These are phyloP conservation scores for Lachancea mirantina DNA, from an alignment of 805 yeast genomes.

Conservation along the genomic window DNA sequence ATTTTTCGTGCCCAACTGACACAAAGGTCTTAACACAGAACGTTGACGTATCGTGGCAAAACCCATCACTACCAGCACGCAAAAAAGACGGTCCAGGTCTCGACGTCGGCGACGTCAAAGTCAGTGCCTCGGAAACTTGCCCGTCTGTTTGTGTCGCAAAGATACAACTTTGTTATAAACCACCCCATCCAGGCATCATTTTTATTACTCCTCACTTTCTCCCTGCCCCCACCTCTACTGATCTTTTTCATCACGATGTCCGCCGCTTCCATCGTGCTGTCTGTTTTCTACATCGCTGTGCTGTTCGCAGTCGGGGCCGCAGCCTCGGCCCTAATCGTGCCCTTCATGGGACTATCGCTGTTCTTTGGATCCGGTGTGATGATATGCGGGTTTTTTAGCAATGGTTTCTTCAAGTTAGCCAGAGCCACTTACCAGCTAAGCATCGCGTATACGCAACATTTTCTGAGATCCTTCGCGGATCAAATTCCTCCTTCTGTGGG, in stretches of 20 bases:
- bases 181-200: constrained; percentile 7
- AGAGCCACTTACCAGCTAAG: constrained; percentile 19
- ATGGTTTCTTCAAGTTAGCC: constrained; percentile 22
- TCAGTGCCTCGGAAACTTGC: too few species aligned
- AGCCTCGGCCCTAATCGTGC: constrained; percentile 24
- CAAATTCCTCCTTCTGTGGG: constrained; percentile 9
- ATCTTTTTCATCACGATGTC: constrained; percentile 18
- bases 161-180: neutral
- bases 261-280: constrained; percentile 15
- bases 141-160: too few species aligned
- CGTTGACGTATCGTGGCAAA: too few species aligned
- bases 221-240: constrained; percentile 6
- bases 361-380: constrained; percentile 26
- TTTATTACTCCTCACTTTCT: constrained; percentile 4
- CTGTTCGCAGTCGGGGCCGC: constrained; percentile 18
- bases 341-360: constrained; percentile 23
- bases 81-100: too few species aligned
- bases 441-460: constrained; percentile 14
- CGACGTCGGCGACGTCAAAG: too few species aligned
- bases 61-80: too few species aligned
- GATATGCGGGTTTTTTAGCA: constrained; percentile 25
- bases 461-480: constrained; percentile 16
- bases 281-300: constrained; percentile 18
- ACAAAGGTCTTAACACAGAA: too few species aligned
- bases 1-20: too few species aligned